Conservation (phyloP, 768 basidiomycete genomes). For the Russula compacta region DNA sequence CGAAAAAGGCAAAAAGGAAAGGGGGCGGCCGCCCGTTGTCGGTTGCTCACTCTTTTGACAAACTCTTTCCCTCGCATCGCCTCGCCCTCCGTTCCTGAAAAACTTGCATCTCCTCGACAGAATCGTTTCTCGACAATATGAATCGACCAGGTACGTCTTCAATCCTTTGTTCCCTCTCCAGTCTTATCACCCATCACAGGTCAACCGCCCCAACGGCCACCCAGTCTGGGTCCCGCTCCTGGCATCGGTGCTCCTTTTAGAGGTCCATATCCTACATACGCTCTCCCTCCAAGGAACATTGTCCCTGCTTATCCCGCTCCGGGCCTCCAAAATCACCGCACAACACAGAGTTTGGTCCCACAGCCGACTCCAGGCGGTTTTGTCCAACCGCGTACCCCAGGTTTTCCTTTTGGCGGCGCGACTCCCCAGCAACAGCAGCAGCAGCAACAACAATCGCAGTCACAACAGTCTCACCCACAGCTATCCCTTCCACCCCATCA, state of each 20-base stretch:
- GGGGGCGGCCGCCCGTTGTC: slow-evolving; percentile 1
- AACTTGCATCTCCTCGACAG: not conserved
- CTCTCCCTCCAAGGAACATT: slow-evolving; percentile 52
- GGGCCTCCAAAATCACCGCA: slow-evolving; percentile 52
- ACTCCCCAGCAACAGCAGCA: slow-evolving; percentile 41
- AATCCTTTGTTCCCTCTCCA: not conserved
- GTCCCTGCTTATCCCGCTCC: slow-evolving; percentile 40
- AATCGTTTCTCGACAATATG: slow-evolving; percentile 20
- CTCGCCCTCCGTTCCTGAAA: not conserved
- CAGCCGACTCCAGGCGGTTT: slow-evolving; percentile 50
- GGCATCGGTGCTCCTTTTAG: slow-evolving; percentile 57
- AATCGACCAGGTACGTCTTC: slow-evolving; percentile 29
- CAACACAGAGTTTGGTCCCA: slow-evolving; percentile 46
- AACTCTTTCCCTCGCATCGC: not conserved
- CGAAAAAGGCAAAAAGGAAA: slow-evolving; percentile 13
- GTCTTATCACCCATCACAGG: slow-evolving; percentile 34
- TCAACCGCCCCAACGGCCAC: slow-evolving; percentile 76
- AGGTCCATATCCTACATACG: slow-evolving; percentile 42
- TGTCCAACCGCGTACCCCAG: slow-evolving; percentile 54
- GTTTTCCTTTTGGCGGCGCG: slow-evolving; percentile 55
- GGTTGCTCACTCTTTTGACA: not conserved
- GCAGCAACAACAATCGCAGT: slow-evolving; percentile 27
- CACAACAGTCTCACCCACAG: slow-evolving; percentile 26
- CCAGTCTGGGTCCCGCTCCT: slow-evolving; percentile 60
- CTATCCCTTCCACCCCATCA: slow-evolving; percentile 37